Base-by-base conservation (phyloP, 257 asterid genomes). In the Ajuga chamaepitys region DNA sequence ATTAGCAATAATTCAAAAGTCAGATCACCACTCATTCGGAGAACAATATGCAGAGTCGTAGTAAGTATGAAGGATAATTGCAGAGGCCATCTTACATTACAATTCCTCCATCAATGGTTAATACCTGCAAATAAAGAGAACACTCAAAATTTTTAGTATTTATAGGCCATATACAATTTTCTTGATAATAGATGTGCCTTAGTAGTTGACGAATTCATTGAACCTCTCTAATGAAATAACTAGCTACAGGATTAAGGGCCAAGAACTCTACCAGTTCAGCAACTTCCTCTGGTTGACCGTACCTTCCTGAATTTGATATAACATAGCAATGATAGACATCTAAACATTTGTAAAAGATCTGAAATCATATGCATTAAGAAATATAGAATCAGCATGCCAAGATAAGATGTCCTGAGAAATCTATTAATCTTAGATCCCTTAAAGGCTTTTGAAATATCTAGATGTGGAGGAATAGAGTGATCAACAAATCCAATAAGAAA, bases 91-190 rank as follows among this genome's bases (percentile, higher is more conserved):
- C 85, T 85, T 61, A 92, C 97, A 92, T 89, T 63, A 92, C 95
- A 97, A 92, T 83, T 55, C 98, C 98, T 50, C 98, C 97, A 72
- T 92, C 98, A 67, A 92, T 87, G 66, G 93, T 83, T 48, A 88
- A 58, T 70, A 89, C 95, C 95, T 92, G 87, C 38, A 48, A 30
- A 12, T 50, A 32, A 30, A 30, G 37, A 28, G 7, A 3, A 12
- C n/a, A n/a, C n/a, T n/a, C n/a, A n/a, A n/a, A n/a, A n/a, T n/a
- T n/a, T n/a, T n/a, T n/a, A n/a, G n/a, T n/a, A 18, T 20, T 35
- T 45, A 24, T 30, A 35, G 20, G 12, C n/a, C n/a, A 56, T 26
- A 67, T 37, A 7, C 26, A 4, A 50, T 4, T 38, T 17, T 16
- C 32, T 32, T 48, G 14, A 9, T 25, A 18, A 18, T 2, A 21